Conservation (phyloP, 129 eudicot genomes). For the Centrapalus pauciflorus region DNA sequence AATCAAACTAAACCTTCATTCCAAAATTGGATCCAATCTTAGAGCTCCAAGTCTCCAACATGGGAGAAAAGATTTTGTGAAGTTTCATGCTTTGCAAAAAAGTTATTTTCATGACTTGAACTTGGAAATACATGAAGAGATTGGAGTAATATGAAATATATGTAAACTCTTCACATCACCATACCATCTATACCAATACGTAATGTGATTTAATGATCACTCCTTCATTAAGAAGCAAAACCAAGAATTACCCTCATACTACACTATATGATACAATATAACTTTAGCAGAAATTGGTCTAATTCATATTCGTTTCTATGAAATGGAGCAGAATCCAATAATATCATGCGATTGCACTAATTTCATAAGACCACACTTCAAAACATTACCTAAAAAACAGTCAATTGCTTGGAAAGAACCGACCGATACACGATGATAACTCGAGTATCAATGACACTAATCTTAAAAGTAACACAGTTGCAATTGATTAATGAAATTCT, state of each 20-base stretch:
- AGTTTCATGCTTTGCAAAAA: too few species aligned
- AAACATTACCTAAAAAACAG: background rate
- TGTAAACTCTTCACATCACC: background rate
- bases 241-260: too few species aligned
- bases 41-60: too few species aligned
- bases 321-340: background rate
- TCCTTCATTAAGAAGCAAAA: too few species aligned
- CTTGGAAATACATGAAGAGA: background rate
- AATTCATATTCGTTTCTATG: background rate
- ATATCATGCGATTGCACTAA: background rate
- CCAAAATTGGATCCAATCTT: too few species aligned
- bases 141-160: background rate
- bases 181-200: background rate
- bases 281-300: background rate
- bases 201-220: too few species aligned
- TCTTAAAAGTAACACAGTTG: background rate
- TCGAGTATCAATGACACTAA: conserved; percentile 4
- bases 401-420: background rate
- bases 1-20: background rate
- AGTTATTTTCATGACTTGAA: background rate
- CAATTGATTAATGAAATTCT: background rate
- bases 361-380: background rate
- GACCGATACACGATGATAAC: background rate
- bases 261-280: too few species aligned
- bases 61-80: too few species aligned